Conservation (phyloP, 164 flowering plant species). For the Chimonanthus salicifolius region DNA sequence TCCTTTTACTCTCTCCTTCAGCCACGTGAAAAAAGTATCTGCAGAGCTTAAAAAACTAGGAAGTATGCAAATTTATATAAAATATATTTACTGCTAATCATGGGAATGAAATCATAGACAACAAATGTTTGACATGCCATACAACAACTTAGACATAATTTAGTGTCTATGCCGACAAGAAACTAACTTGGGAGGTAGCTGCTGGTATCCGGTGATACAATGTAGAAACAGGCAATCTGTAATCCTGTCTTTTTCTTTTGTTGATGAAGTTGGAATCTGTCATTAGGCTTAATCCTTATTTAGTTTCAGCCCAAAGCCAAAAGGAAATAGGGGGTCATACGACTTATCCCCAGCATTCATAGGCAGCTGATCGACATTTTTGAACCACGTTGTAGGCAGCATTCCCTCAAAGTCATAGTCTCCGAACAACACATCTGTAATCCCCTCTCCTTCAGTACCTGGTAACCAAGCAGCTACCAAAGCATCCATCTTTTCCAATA, state of each 20-base stretch:
- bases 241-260: too few relatives aligned
- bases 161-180: too few relatives aligned
- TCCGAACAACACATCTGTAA: conserved; percentile 74
- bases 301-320: conserved; percentile 62
- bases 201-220: not conserved
- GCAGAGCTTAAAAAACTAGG: not conserved
- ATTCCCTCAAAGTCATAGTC: conserved; percentile 61
- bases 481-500: conserved; percentile 60
- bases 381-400: conserved; percentile 76
- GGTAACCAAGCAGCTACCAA: conserved; percentile 86
- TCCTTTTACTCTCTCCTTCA: too few relatives aligned
- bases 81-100: too few relatives aligned
- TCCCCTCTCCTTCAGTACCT: conserved; percentile 72
- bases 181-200: too few relatives aligned
- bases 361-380: conserved; percentile 60
- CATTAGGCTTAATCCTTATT: not conserved
- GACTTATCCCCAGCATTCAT: conserved; percentile 39
- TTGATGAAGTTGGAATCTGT: too few relatives aligned
- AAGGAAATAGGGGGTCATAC: conserved; percentile 62
- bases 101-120: too few relatives aligned
- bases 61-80: too few relatives aligned
- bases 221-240: not conserved
- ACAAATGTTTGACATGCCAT: too few relatives aligned
- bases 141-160: too few relatives aligned
- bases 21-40: not conserved